These are phyloP conservation scores for Grosmannia huntii DNA, from an alignment of 2,329 filamentous ascomycete species.

Conservation along the genomic window DNA sequence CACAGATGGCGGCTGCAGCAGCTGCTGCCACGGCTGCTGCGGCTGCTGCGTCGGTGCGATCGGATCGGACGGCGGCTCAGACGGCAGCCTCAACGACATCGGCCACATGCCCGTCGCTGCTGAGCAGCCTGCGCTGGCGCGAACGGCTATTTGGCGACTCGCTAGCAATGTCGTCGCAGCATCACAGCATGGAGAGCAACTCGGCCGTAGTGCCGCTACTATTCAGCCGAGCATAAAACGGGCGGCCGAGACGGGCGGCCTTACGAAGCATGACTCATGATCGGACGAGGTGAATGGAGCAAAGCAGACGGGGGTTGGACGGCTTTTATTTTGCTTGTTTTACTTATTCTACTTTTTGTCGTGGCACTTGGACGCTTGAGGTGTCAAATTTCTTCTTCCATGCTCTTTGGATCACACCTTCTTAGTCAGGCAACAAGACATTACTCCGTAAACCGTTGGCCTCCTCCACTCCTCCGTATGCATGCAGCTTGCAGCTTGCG, in stretches of 20 bases:
- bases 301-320: not conserved
- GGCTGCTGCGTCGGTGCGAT: slow-evolving; percentile 6
- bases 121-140: slow-evolving; percentile 24
- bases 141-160: slow-evolving; percentile 27
- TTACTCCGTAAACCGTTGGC: no score
- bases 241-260: not conserved
- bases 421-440: no score
- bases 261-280: not conserved
- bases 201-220: slow-evolving; percentile 46
- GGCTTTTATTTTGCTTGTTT: not conserved
- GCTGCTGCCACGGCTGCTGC: slow-evolving; percentile 5
- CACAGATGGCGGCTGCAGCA: slow-evolving; percentile 1
- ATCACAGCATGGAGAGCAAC: slow-evolving; percentile 35
- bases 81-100: slow-evolving; percentile 4
- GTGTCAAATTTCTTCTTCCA: no score
- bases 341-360: not conserved
- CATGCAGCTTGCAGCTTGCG: no score
- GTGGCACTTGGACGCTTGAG: no score
- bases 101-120: slow-evolving; percentile 15
- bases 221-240: slow-evolving; percentile 33
- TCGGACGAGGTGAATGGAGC: not conserved
- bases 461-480: no score
- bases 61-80: slow-evolving; percentile 11
- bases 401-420: no score
- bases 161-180: slow-evolving; percentile 13